Evolutionary conservation across 352 stramenopile species (phyloP), one percentile per base, ranked within the genome.

Genomic region (Phytophthora podocarpi): DNA sequence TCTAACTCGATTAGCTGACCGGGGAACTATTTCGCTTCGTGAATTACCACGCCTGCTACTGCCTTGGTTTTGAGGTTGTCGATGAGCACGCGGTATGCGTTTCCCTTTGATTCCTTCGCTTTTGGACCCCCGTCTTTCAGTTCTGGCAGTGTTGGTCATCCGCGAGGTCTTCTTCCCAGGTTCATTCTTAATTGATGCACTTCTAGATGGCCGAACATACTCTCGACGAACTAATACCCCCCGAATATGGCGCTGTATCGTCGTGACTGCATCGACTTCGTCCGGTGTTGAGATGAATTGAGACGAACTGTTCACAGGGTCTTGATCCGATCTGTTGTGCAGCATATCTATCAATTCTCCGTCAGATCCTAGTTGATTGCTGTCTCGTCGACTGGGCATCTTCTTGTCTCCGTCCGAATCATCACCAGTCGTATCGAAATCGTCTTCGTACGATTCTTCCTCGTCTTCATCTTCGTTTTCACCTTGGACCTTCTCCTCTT

Each of bases 281-380:
- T 13, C 27, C 32, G 47, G 15, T n/a, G 26, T 46, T n/a, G 4
- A 26, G n/a, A 15, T 13, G 28, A 21, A 15, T 13, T 16, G 30
- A 31, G 23, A 27, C 32, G 35, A 13, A 35, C 7, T 49, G 11
- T n/a, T 43, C n/a, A n/a, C n/a, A n/a, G n/a, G n/a, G n/a, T n/a
- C n/a, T 24, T 59, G 26, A 15, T 36, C 24, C 8, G 70, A 54
- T 16, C 65, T 46, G 3, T 52, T 45, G 11, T 74, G 65, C 13
- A 83, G 35, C 43, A 85, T 66, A n/a, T 82, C 72, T 16, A 82
- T 76, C 37, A 85, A 40, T 10, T 85, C 75, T 2, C 59, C 47
- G 24, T 82, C 72, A 3, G 70, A 75, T 37, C 57, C 59, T 46
- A 42, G 21, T 48, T 36, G 50, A 24, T 26, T 31, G 15, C 21